Conservation (phyloP, 345 rosid species). For the Salix koriyanagi region DNA sequence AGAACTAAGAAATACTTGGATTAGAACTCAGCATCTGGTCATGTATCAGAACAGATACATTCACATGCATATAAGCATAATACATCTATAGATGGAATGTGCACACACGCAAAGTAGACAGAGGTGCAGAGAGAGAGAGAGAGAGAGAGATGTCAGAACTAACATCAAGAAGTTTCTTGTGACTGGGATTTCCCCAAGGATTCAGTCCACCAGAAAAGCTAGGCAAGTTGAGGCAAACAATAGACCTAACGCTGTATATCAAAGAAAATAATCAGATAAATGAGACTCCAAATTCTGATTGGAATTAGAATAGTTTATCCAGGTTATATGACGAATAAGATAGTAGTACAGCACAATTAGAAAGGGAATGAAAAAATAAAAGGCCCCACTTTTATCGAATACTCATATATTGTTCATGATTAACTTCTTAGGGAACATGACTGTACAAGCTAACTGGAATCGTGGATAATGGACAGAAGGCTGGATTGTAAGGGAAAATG, state of each 20-base stretch:
- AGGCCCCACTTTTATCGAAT: neutral
- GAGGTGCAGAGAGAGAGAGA: neutral
- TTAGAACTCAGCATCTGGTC: neutral
- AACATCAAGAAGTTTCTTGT: conserved; percentile 43
- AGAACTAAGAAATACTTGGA: neutral
- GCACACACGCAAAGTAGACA: neutral
- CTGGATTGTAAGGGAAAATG: neutral
- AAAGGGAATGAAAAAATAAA: neutral
- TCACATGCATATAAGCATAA: neutral
- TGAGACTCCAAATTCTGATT: neutral
- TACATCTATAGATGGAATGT: too few species aligned
- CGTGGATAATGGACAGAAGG: too few species aligned
- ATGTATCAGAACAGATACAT: neutral
- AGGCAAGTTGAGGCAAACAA: conserved; percentile 71
- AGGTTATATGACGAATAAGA: neutral
- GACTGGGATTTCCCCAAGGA: conserved; percentile 63
- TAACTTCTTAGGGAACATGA: too few species aligned
- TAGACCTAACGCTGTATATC: conserved; percentile 55
- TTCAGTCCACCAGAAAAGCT: conserved; percentile 77
- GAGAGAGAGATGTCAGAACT: conserved; percentile 20
- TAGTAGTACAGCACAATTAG: neutral
- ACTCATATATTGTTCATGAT: too few species aligned
- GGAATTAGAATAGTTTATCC: neutral
- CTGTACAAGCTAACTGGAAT: too few species aligned
- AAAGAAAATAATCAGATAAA: conserved; percentile 8